phyloP scores from a whole-genome alignment of 345 rosid species.

The Corchorus olitorius region DNA sequence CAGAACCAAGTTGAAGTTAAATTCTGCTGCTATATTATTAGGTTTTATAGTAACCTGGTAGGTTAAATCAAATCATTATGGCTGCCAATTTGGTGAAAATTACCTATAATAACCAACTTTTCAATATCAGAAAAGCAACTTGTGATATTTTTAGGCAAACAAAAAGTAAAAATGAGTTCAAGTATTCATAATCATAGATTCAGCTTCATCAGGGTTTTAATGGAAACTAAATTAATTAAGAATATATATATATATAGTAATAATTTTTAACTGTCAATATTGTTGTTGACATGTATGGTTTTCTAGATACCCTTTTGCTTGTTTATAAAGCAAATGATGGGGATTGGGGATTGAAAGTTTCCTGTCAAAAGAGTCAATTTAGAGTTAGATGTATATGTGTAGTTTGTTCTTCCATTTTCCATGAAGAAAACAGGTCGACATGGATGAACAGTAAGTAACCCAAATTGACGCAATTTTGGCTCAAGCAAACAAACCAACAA shows the following conservation, averaged over 20 bases:
- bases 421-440: background rate
- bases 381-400: conserved; percentile 29
- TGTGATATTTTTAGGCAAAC: background rate
- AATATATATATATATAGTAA: background rate
- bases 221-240: background rate
- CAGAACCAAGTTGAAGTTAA: too few relatives aligned
- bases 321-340: conserved; percentile 23
- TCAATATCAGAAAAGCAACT: background rate
- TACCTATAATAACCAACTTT: background rate
- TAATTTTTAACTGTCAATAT: background rate
- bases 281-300: background rate
- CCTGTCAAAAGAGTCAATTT: conserved; percentile 34
- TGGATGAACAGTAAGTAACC: conserved; percentile 27
- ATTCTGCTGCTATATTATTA: background rate
- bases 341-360: background rate
- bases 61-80: too few relatives aligned
- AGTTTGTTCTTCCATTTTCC: background rate
- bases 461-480: conserved; percentile 33
- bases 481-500: conserved; percentile 36
- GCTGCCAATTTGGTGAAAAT: background rate
- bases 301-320: background rate
- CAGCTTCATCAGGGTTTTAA: background rate
- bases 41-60: too few relatives aligned
- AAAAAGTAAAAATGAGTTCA: background rate
- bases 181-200: background rate